A percentile compares a stretch with the other conserved stretches of the same genome.
These are phyloP conservation scores for Mucor mucedo DNA, from an alignment of 371 early-diverging fungal genomes.

Conservation along the genomic window DNA sequence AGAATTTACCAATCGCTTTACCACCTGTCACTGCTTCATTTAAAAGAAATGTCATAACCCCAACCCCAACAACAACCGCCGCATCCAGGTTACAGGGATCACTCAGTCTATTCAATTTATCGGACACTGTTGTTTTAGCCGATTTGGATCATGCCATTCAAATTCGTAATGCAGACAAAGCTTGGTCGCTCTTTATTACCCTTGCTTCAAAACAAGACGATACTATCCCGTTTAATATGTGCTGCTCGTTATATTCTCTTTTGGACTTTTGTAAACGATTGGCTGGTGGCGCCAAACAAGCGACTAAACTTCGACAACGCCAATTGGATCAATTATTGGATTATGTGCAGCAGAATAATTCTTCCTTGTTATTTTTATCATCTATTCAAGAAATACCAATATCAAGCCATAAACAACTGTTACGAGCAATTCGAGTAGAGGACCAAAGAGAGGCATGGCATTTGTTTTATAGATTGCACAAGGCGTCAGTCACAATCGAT, in stretches of 20 bases:
- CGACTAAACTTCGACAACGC: constrained; percentile 26
- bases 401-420: constrained; percentile 34
- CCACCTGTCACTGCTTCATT: background rate
- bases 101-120: constrained; percentile 32
- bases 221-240: constrained; percentile 32
- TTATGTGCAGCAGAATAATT: constrained; percentile 34
- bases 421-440: constrained; percentile 23
- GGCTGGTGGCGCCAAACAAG: constrained; percentile 11
- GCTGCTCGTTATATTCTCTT: constrained; percentile 41
- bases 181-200: constrained; percentile 47
- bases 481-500: constrained; percentile 9
- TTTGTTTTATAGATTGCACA: constrained; percentile 31
- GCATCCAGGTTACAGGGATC: constrained; percentile 23
- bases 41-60: background rate
- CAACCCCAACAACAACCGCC: background rate
- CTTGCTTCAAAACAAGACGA: constrained; percentile 29
- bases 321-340: constrained; percentile 39
- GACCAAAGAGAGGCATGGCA: constrained; percentile 27
- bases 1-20: constrained; percentile 15
- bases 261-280: constrained; percentile 38
- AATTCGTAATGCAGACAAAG: constrained; percentile 42
- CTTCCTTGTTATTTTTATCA: constrained; percentile 31
- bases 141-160: constrained; percentile 47
- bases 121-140: constrained; percentile 29
- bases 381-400: constrained; percentile 33